Evolutionary conservation across 805 yeast species (phyloP), one percentile per base, ranked within the genome.

Genomic region (Yarrowia sp.): DNA sequence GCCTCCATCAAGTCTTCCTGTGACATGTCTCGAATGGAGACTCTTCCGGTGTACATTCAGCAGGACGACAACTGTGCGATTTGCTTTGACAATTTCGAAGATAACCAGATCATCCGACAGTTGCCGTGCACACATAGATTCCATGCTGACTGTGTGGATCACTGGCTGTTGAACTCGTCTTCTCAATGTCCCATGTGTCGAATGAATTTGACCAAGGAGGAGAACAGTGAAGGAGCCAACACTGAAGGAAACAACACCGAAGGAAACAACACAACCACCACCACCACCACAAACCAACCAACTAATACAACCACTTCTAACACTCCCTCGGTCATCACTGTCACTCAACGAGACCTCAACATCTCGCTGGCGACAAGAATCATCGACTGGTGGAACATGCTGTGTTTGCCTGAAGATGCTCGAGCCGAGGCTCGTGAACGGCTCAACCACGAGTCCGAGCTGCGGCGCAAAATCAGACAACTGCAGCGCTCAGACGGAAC

Each of bases 331-430:
- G 65, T 59, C 52, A 59, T 59, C 35, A 63, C 56, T 1, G 67
- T 63, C 16, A 63, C 67, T 3, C 56, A 48, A 11, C 43, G 67
- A 0, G 67, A 48, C 48, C 56, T 63, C 40, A 48, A 63, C 40
- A 48, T 63, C 19, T 63, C 67, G 3, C 46, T 63, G 56, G 56
- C 56, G 2, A 63, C 67, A 0, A 22, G 67, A 9, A 40, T 49
- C 26, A 38, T 63, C 56, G 67, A 63, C 56, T 63, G 67, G 67
- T 63, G 67, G 67, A 63, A 46, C 67, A 63, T 63, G 67, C 40
- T 49, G 38, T 63, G 67, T 22, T 41, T 63, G 5, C 67, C 67
- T 2, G 56, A 48, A 38, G 67, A 63, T 22, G 67, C 67, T 0
- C 36, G 67, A 12, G 46, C 26, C 11, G 67, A 63, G 26, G 67